A percentile compares a stretch with the other conserved stretches of the same genome.
Evolutionary conservation across 306 rosid genomes (phyloP).

Genomic region (Cucumis cinereus): DNA sequence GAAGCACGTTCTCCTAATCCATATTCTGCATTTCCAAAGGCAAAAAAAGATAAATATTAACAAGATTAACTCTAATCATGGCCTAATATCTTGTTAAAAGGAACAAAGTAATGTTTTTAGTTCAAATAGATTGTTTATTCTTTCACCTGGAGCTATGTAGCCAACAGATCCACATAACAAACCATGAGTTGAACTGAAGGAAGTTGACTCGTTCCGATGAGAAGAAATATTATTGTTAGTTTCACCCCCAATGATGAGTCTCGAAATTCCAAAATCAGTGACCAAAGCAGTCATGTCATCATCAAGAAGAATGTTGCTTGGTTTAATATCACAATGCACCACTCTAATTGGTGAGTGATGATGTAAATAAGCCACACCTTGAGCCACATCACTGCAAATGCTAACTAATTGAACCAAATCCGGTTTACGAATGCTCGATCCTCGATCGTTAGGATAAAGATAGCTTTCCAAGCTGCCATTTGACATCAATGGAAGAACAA

Average conservation of each 20-base stretch:
- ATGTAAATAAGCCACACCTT: constrained; percentile 79
- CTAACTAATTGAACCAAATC: constrained; percentile 52
- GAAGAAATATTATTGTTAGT: constrained; percentile 1
- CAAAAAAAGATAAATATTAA: background rate
- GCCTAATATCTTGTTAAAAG: too few species aligned
- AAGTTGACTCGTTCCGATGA: constrained; percentile 20
- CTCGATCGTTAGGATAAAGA: constrained; percentile 39
- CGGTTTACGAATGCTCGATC: constrained; percentile 17
- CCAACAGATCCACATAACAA: constrained; percentile 78
- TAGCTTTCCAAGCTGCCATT: constrained; percentile 83
- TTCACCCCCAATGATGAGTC: constrained; percentile 35
- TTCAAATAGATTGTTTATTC: background rate
- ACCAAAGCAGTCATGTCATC: constrained; percentile 81
- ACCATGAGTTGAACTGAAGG: constrained; percentile 60
- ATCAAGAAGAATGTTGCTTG: constrained; percentile 81
- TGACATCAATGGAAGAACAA: constrained; percentile 82
- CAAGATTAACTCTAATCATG: background rate
- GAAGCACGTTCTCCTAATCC: constrained; percentile 79
- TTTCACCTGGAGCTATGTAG: constrained; percentile 84
- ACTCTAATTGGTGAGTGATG: constrained; percentile 73
- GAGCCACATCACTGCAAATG: constrained; percentile 80
- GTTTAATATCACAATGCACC: constrained; percentile 90
- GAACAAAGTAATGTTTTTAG: too few species aligned
- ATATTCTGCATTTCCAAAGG: constrained; percentile 35
- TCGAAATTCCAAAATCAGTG: constrained; percentile 82